Percentiles rank a stretch among this genome's conserved stretches.
These are phyloP conservation scores for Falciphora oryzae DNA, from an alignment of 2,329 filamentous ascomycete genomes.

Conservation along the genomic window DNA sequence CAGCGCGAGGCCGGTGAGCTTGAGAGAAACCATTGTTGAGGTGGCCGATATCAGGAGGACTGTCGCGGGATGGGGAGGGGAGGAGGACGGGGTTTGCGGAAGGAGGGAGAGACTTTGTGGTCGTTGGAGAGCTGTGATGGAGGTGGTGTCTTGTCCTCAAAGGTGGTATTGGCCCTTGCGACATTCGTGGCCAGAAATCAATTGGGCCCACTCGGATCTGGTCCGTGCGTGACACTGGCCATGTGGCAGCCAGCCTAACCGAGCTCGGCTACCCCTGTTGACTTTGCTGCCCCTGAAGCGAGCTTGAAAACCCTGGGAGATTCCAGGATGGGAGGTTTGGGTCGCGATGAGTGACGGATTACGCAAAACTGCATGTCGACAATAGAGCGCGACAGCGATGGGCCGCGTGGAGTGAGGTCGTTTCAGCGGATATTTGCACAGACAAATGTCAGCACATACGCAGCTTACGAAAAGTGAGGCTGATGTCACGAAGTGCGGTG, in stretches of 20 bases:
- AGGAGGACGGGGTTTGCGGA: not conserved
- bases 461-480: no score
- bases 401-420: no score
- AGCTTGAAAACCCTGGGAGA: not conserved
- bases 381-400: no score
- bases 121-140: not conserved
- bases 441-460: no score
- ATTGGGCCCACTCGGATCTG: constrained; percentile 24
- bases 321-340: not conserved
- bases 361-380: no score
- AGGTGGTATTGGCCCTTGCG: not conserved
- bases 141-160: no score
- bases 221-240: not conserved
- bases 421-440: no score
- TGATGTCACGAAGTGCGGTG: no score
- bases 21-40: constrained; percentile 65
- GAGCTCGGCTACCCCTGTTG: not conserved
- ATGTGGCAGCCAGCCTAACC: not conserved
- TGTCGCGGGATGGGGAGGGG: not conserved
- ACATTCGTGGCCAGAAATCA: constrained; percentile 15
- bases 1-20: constrained; percentile 65
- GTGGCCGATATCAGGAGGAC: not conserved
- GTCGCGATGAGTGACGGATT: no score
- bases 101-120: not conserved
- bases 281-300: not conserved